Evolutionary conservation across 805 yeast species (phyloP).

Genomic region (Candida xyloterini): DNA sequence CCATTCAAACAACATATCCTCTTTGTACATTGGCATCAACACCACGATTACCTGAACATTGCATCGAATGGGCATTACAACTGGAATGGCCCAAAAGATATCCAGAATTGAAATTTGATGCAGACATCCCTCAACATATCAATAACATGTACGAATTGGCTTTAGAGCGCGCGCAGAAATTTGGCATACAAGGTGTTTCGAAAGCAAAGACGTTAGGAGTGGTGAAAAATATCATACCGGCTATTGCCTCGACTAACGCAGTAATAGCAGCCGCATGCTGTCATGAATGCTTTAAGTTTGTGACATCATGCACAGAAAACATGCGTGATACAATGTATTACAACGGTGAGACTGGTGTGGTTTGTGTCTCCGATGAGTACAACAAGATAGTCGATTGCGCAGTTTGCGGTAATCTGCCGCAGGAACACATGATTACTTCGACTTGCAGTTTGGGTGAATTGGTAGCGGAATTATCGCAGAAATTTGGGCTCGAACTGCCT

Average conservation of each 20-base stretch:
- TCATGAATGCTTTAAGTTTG: constrained; percentile 77
- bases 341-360: constrained; percentile 77
- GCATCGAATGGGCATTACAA: constrained; percentile 85
- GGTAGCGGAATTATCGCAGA: constrained; percentile 14
- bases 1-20: constrained; percentile 67
- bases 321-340: constrained; percentile 82
- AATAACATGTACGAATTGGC: constrained; percentile 60
- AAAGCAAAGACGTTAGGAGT: constrained; percentile 75
- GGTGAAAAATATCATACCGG: constrained; percentile 87
- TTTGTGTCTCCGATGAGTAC: constrained; percentile 68
- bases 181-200: constrained; percentile 75
- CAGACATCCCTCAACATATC: constrained; percentile 66
- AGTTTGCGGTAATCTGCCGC: constrained; percentile 59
- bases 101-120: constrained; percentile 52
- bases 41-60: constrained; percentile 92
- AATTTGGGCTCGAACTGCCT: constrained; percentile 19
- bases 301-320: constrained; percentile 64
- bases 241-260: constrained; percentile 92
- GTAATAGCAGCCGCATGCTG: constrained; percentile 86
- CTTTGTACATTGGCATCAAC: constrained; percentile 93
- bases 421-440: constrained; percentile 13
- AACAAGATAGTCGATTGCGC: constrained; percentile 62
- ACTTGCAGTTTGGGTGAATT: constrained; percentile 15
- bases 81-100: constrained; percentile 64
- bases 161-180: constrained; percentile 54